Conservation (phyloP, 345 rosid genomes). For the Syzygium grande region DNA sequence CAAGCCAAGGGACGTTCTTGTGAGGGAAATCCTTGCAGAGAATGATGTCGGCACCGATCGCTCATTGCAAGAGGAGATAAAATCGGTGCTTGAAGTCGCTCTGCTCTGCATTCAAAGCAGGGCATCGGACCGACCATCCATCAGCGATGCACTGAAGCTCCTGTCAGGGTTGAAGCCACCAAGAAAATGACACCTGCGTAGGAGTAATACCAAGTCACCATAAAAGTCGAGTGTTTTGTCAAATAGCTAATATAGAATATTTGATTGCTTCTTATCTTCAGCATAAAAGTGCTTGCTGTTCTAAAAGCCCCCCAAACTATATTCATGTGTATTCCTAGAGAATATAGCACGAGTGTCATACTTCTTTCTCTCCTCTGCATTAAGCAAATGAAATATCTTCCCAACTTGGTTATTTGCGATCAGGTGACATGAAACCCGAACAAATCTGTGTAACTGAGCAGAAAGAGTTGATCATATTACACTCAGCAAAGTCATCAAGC, state of each 20-base stretch:
- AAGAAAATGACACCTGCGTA: constrained; percentile 12
- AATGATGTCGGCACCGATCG: constrained; percentile 27
- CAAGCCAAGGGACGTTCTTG: constrained; percentile 53
- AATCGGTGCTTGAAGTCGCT: constrained; percentile 56
- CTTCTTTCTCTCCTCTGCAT: background rate
- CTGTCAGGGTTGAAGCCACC: constrained; percentile 28
- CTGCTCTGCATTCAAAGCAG: constrained; percentile 56
- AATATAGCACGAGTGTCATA: background rate
- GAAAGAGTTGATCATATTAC: background rate
- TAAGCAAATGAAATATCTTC: background rate
- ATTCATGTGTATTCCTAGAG: background rate
- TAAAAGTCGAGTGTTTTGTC: background rate
- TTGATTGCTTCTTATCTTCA: background rate
- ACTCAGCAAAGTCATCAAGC: background rate
- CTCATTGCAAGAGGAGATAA: constrained; percentile 38
- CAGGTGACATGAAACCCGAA: background rate
- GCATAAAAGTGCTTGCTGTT: background rate
- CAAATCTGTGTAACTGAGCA: background rate
- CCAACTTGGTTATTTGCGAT: background rate
- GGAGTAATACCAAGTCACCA: background rate
- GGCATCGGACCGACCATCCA: constrained; percentile 45
- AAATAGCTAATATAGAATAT: background rate
- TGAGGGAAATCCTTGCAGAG: constrained; percentile 43
- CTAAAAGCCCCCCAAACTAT: background rate
- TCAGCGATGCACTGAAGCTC: constrained; percentile 62